phyloP scores from a whole-genome alignment of 2,329 filamentous ascomycete species.

The Rhexocercosporidium sp. region DNA sequence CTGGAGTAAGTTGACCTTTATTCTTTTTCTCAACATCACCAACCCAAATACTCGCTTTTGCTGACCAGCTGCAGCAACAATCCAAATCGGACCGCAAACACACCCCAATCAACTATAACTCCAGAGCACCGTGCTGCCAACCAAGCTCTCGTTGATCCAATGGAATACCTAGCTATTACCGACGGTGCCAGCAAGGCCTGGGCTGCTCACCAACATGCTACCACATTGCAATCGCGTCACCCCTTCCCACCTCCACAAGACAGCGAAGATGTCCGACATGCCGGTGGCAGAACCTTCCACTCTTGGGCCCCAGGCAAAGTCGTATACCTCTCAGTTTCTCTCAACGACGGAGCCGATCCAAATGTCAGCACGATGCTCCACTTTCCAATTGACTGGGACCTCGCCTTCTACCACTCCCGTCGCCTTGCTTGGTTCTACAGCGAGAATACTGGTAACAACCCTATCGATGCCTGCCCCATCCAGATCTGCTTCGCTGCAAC shows the following conservation, averaged over 20 bases:
- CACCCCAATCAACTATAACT: neutral
- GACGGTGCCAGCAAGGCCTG: neutral
- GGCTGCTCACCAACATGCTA: neutral
- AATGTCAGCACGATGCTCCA: neutral
- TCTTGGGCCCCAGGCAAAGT: neutral
- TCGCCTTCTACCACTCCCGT: constrained; percentile 8
- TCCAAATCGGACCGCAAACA: neutral
- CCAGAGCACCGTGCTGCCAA: no score
- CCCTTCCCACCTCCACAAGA: neutral
- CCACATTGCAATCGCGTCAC: neutral
- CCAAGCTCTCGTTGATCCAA: neutral
- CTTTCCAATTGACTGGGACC: constrained; percentile 8
- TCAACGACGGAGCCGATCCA: neutral
- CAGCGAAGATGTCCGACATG: neutral
- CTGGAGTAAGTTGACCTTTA: neutral
- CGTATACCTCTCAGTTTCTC: neutral
- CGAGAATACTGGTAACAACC: neutral
- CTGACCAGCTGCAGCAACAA: neutral
- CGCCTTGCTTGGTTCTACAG: neutral
- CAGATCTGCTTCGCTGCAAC: neutral
- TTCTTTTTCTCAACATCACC: no score
- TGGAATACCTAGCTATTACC: neutral
- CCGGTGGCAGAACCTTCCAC: neutral
- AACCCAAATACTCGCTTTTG: neutral
- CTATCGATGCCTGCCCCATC: neutral